Evolutionary conservation across 2,329 filamentous ascomycete genomes (phyloP).

Genomic region (Phialophora expanda): DNA sequence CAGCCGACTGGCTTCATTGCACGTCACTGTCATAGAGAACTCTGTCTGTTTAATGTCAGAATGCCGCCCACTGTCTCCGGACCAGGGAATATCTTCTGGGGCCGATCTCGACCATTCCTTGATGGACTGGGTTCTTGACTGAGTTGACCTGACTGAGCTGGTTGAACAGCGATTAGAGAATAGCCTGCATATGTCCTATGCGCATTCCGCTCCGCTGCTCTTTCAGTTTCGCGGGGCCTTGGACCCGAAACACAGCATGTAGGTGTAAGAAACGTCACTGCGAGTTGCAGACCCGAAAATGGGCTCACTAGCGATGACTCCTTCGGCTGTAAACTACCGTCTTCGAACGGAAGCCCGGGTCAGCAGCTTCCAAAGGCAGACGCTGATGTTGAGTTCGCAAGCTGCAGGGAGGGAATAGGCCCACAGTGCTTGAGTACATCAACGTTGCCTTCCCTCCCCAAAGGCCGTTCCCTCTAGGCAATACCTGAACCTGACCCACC

Average conservation of each 20-base stretch:
- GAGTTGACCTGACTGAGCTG: not conserved
- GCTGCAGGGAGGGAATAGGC: not conserved
- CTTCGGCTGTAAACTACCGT: not conserved
- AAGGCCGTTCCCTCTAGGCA: not conserved
- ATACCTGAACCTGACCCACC: not conserved
- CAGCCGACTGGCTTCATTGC: not conserved
- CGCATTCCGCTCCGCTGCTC: not conserved
- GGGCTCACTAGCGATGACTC: not conserved
- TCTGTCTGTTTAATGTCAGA: not conserved
- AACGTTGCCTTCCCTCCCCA: not conserved
- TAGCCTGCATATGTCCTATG: not conserved
- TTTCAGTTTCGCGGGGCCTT: not conserved
- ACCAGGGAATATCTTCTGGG: not conserved
- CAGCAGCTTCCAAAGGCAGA: not conserved
- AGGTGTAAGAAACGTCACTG: no score
- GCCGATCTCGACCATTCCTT: not conserved
- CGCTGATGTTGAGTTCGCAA: not conserved
- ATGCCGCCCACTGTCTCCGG: not conserved
- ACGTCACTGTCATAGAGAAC: not conserved
- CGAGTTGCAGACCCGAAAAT: no score
- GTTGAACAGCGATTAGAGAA: not conserved
- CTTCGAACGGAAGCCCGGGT: no score
- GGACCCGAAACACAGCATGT: no score
- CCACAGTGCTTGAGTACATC: not conserved
- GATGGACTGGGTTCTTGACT: not conserved